Conservation (phyloP, 2,329 filamentous ascomycete species). For the Verticillium nubilum region DNA sequence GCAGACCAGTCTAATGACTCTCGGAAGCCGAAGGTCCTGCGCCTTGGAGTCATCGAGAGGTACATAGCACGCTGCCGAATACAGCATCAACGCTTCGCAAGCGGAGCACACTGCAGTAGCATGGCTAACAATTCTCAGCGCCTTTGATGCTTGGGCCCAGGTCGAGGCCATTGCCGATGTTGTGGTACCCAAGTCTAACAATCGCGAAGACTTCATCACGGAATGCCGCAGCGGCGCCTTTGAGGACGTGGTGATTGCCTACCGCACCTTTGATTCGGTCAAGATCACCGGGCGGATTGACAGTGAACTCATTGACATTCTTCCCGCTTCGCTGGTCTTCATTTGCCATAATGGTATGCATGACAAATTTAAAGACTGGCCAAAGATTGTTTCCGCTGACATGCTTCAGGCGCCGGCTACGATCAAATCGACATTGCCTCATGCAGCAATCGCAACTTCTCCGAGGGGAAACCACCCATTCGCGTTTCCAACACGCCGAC, state of each 20-base stretch:
- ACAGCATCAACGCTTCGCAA: not conserved
- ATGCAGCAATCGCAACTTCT: conserved; percentile 52
- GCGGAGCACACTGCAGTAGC: not conserved
- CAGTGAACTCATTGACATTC: conserved; percentile 56
- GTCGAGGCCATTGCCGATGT: conserved; percentile 61
- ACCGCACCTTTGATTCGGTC: conserved; percentile 65
- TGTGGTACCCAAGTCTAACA: conserved; percentile 53
- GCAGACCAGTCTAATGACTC: not conserved
- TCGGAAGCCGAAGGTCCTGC: conserved; percentile 26
- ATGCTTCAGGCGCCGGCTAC: conserved; percentile 69
- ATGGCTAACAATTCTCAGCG: conserved; percentile 39
- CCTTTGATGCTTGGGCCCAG: conserved; percentile 57
- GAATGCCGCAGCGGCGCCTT: conserved; percentile 62
- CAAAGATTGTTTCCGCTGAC: not conserved
- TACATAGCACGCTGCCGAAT: conserved; percentile 15
- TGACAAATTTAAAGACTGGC: not conserved
- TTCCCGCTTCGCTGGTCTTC: conserved; percentile 50
- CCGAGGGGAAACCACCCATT: conserved; percentile 35
- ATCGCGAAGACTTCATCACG: conserved; percentile 61
- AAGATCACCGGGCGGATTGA: conserved; percentile 65
- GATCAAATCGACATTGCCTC: conserved; percentile 73
- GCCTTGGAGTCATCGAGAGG: conserved; percentile 33
- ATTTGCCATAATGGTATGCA: conserved; percentile 54
- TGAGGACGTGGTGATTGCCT: conserved; percentile 60
- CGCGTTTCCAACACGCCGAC: conserved; percentile 77